Evolutionary conservation across 148 eudicot species (phyloP).

Genomic region (Fagopyrum esculentum): DNA sequence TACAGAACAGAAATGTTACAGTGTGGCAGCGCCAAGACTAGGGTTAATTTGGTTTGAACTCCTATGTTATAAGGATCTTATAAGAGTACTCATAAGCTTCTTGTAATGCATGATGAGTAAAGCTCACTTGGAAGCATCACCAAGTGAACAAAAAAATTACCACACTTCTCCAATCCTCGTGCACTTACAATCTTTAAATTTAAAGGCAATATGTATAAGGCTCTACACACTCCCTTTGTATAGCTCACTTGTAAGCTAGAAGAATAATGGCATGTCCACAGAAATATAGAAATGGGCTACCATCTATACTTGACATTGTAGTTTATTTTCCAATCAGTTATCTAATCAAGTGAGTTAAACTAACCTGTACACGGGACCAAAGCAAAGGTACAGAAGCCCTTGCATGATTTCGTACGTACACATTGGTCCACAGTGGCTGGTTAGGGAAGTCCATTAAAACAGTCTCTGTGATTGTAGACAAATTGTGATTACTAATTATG

Average conservation of each 20-base stretch:
- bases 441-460: constrained; percentile 83
- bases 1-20: neutral
- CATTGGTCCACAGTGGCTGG: constrained; percentile 93
- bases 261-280: neutral
- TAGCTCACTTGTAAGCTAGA: neutral
- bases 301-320: neutral
- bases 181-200: neutral
- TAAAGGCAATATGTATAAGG: neutral
- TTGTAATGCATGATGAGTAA: neutral
- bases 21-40: neutral
- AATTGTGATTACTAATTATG: constrained; percentile 68
- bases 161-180: neutral
- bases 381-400: constrained; percentile 87
- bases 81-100: too few relatives aligned
- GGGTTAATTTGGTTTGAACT: too few relatives aligned
- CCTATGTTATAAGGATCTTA: too few relatives aligned
- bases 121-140: constrained; percentile 6
- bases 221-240: neutral
- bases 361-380: constrained; percentile 97
- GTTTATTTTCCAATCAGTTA: neutral
- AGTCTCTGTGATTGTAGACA: constrained; percentile 74
- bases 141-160: neutral
- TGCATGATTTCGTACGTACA: constrained; percentile 64
- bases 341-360: constrained; percentile 14
- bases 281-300: neutral